These are phyloP conservation scores for Tylopilus vinaceipallidus DNA, from an alignment of 768 basidiomycete species.

Conservation along the genomic window DNA sequence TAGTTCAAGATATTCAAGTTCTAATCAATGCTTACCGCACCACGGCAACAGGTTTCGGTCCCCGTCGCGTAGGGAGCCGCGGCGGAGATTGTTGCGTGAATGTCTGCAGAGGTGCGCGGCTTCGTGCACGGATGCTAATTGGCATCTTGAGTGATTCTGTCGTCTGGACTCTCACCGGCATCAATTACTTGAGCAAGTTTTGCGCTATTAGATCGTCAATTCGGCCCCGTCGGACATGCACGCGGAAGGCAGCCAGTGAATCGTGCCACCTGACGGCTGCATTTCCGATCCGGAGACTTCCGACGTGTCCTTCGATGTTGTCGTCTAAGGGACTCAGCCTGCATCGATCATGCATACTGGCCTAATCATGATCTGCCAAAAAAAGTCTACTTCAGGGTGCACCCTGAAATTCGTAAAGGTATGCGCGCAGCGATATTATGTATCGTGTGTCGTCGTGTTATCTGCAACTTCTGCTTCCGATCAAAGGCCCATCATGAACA, in stretches of 20 bases:
- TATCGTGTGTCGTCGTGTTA: slow-evolving; percentile 18
- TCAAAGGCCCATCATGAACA: slow-evolving; percentile 16
- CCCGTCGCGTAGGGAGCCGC: slow-evolving; percentile 14
- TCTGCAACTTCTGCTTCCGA: slow-evolving; percentile 25
- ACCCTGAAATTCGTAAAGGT: slow-evolving; percentile 30
- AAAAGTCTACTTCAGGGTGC: slow-evolving; percentile 28
- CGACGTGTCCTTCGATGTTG: slow-evolving; percentile 14
- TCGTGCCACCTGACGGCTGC: not conserved
- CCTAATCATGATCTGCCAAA: slow-evolving; percentile 15
- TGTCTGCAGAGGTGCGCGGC: not conserved
- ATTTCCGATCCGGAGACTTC: slow-evolving; percentile 26
- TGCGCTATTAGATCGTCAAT: slow-evolving; percentile 1
- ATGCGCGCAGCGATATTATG: slow-evolving; percentile 32
- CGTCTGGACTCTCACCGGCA: slow-evolving; percentile 6
- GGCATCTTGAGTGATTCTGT: slow-evolving; percentile 3
- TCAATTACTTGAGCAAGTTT: slow-evolving; percentile 9
- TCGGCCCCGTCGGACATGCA: slow-evolving; percentile 24
- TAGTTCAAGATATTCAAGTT: too few relatives aligned
- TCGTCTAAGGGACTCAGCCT: slow-evolving; percentile 9
- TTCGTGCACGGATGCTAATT: slow-evolving; percentile 6
- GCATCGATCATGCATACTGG: slow-evolving; percentile 9
- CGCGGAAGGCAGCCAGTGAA: not conserved
- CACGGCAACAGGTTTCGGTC: slow-evolving; percentile 6
- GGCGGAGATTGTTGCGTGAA: slow-evolving; percentile 32
- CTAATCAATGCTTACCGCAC: slow-evolving; percentile 8